These are phyloP conservation scores for Hippophae rhamnoides DNA, from an alignment of 306 rosid species.

Conservation along the genomic window DNA sequence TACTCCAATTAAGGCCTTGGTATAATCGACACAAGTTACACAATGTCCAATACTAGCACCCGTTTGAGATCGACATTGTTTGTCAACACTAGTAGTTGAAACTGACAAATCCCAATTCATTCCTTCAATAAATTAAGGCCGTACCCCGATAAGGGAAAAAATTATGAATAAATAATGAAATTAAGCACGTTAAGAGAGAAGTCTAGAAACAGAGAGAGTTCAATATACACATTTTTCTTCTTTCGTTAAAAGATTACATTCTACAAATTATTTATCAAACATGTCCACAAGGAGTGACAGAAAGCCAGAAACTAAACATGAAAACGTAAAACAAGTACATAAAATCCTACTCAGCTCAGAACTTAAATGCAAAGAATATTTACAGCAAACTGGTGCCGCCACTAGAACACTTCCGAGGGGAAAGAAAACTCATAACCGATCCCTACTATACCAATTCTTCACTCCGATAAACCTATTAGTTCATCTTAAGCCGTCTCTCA, in stretches of 20 bases:
- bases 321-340: constrained; percentile 34
- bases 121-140: neutral
- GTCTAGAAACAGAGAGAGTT: neutral
- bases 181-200: neutral
- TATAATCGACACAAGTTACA: too few species aligned
- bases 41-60: too few species aligned
- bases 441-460: constrained; percentile 32
- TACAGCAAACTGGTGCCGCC: constrained; percentile 27
- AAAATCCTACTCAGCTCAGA: constrained; percentile 39
- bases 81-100: too few species aligned
- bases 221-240: constrained; percentile 38
- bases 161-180: neutral
- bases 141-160: neutral
- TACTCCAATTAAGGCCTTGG: too few species aligned
- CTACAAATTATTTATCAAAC: constrained; percentile 83
- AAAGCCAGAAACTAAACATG: neutral
- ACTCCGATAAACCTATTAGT: constrained; percentile 31
- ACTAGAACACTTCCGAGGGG: constrained; percentile 1
- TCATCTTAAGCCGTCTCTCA: constrained; percentile 22
- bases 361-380: constrained; percentile 47
- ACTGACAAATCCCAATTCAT: too few species aligned
- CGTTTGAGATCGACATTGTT: too few species aligned
- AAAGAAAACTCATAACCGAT: constrained; percentile 31
- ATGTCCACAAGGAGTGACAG: constrained; percentile 23
- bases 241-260: constrained; percentile 23